phyloP scores from a whole-genome alignment of 768 basidiomycete species.

The Auricularia cornea region DNA sequence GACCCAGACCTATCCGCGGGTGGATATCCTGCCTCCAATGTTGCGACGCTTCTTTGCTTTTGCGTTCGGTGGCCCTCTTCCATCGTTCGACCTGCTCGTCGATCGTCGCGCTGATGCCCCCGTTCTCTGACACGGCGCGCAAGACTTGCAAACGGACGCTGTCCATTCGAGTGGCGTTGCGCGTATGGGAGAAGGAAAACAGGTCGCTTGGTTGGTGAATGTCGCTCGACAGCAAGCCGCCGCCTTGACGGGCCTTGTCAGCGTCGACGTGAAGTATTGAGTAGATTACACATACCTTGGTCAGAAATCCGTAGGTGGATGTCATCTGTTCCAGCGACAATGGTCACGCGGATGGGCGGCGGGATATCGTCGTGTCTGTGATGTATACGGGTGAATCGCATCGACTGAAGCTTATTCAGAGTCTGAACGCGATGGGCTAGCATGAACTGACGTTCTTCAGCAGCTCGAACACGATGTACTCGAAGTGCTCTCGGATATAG shows the following conservation, averaged over 20 bases:
- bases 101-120: conserved; percentile 69
- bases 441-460: conserved; percentile 67
- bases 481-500: conserved; percentile 81
- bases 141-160: conserved; percentile 59
- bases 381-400: conserved; percentile 54
- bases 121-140: conserved; percentile 44
- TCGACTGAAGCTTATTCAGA: conserved; percentile 39
- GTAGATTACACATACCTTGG: conserved; percentile 45
- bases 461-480: conserved; percentile 88
- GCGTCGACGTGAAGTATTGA: background rate
- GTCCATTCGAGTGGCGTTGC: conserved; percentile 65
- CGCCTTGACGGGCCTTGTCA: background rate
- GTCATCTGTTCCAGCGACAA: conserved; percentile 64
- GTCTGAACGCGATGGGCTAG: background rate
- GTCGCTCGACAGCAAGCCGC: conserved; percentile 21
- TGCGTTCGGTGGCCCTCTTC: conserved; percentile 24
- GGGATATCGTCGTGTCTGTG: conserved; percentile 35
- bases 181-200: conserved; percentile 82
- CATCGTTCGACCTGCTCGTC: conserved; percentile 62
- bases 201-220: conserved; percentile 64
- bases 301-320: conserved; percentile 85
- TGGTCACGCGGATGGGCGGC: conserved; percentile 66
- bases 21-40: conserved; percentile 36
- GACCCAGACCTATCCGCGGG: conserved; percentile 67
- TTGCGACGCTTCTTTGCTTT: conserved; percentile 10